Conservation (phyloP, 176 grass and related monocot genomes). For the sorghum (Sorghum bicolor) region Sorghum_bicolor_NCBIv3 NC_012871.2:74405501-74406000, state of each 20-base stretch:
- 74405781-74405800: constrained; percentile 32
- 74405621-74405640: constrained; percentile 26
- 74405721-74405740: constrained; percentile 47
- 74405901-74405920: background rate
- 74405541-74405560: constrained; percentile 13
- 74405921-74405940: too few relatives aligned
- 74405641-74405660: constrained; percentile 33
- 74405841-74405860: background rate
- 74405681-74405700: constrained; percentile 5
- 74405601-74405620: constrained; percentile 10
- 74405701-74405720: constrained; percentile 32
- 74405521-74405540: constrained; percentile 43
- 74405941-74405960: too few relatives aligned
- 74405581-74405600: background rate
- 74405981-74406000: background rate
- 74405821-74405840: constrained; percentile 16
- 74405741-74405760: constrained; percentile 34
- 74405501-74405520: constrained; percentile 37
- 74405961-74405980: too few relatives aligned
- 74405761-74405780: background rate
- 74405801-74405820: constrained; percentile 2
- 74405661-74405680: constrained; percentile 27
- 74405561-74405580: constrained; percentile 12
- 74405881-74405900: constrained; percentile 53
- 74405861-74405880: constrained; percentile 23